Base-by-base conservation (phyloP, 75 land plant species). In the Larix kaempferi region DNA sequence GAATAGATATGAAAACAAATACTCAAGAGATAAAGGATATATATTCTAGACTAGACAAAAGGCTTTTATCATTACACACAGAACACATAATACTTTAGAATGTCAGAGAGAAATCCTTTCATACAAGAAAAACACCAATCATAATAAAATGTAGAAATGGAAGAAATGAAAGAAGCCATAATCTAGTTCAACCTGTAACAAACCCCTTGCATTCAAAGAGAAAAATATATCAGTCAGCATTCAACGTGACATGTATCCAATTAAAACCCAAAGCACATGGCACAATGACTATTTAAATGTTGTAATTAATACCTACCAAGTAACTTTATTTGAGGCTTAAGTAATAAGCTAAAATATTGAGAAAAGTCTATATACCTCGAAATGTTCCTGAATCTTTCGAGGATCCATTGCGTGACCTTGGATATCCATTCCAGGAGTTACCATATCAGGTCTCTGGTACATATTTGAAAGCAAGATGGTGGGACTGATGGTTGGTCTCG, bases 371-470 rank as follows among this genome's bases (percentile, higher is more conserved):
- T 17, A 35, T 74, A 83, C 85, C 85, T 83, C 85, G 57, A 83
- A 83, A 59, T 83, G 85, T 29, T 83, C 85, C 55, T 83, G 85
- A 35, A 83, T 69, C 33, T 81, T 80, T 21, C 83, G 76, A 44
- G 83, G 83, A 78, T 82, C 83, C 79, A 83, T 81, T 37, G 74
- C 83, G 60, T 83, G 85, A 19, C 83, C 85, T 35, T 81, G 83
- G 35, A 83, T 26, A 59, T 83, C 85, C 78, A 83, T 44, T 27
- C 85, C 85, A 52, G 85, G 85, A 16, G 85, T 81, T 26, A 57
- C 73, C 80, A 83, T 83, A 41, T 83, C 85, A 25, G 85, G 85
- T 44, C 85, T 81, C 64, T 83, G 85, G 62, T 83, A 83, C 85
- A 83, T 83, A 54, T 83, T 83, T 25, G 85, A 83, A 52, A 83